Percentiles rank a stretch among this genome's conserved stretches.
Evolutionary conservation across 768 basidiomycete species (phyloP).

Genomic region (Lentinula sp.): DNA sequence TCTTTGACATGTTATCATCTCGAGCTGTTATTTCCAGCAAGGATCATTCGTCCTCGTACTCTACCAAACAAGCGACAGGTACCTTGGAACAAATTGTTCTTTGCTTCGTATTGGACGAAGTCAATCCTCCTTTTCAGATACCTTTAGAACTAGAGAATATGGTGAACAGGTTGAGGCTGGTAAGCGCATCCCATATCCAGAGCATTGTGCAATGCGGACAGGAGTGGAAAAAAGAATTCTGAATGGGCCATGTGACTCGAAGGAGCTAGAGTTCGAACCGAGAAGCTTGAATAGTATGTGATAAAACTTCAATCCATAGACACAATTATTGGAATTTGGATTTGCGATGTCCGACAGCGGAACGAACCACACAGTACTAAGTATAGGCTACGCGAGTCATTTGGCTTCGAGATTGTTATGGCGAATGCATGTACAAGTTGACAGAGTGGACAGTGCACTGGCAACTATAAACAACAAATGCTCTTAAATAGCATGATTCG

Average conservation of each 20-base stretch:
- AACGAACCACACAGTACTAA: constrained; percentile 1
- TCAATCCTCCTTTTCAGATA: background rate
- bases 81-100: background rate
- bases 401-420: constrained; percentile 5
- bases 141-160: background rate
- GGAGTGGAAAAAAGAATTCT: background rate
- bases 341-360: constrained; percentile 4
- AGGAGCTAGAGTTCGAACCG: too few species aligned
- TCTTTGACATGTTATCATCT: background rate
- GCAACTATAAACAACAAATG: background rate
- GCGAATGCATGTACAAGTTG: constrained; percentile 2
- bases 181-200: background rate
- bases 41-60: background rate
- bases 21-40: background rate
- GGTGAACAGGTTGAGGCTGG: background rate
- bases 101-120: background rate
- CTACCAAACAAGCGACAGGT: background rate
- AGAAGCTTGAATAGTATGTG: too few species aligned
- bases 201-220: background rate
- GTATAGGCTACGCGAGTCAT: background rate
- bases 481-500: background rate
- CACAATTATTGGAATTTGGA: background rate
- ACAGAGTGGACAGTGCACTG: constrained; percentile 1
- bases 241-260: background rate
- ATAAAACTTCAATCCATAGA: too few species aligned